These are phyloP conservation scores for Talaromyces sp. DNA, from an alignment of 2,329 filamentous ascomycete genomes.

Conservation along the genomic window DNA sequence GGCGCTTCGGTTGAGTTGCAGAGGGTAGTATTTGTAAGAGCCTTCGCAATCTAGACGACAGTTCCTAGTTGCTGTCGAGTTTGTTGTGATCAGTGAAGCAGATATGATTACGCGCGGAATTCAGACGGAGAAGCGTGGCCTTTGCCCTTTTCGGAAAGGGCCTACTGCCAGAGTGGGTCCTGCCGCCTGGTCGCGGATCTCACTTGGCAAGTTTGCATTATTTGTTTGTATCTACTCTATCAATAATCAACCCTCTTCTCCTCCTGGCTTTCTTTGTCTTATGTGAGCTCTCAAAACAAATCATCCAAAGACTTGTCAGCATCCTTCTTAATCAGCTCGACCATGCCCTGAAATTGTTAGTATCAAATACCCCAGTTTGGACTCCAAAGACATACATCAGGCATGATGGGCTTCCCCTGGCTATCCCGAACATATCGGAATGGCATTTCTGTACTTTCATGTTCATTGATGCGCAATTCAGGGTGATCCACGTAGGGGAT, in stretches of 20 bases:
- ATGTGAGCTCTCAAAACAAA: conserved; percentile 56
- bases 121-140: conserved; percentile 3
- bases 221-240: conserved; percentile 3
- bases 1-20: neutral
- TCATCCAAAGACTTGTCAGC: conserved; percentile 89
- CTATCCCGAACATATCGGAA: conserved; percentile 85
- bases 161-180: neutral
- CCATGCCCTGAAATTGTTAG: conserved; percentile 67
- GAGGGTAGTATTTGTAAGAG: neutral
- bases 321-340: conserved; percentile 88
- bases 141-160: conserved; percentile 1
- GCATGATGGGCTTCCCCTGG: conserved; percentile 82
- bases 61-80: neutral
- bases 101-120: neutral
- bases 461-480: conserved; percentile 82
- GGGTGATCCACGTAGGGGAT: conserved; percentile 84
- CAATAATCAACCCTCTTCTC: neutral
- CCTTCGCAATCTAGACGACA: neutral
- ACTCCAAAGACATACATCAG: conserved; percentile 61
- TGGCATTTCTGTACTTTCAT: conserved; percentile 95
- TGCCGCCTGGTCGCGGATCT: conserved; percentile 3
- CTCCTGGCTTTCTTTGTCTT: neutral
- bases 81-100: neutral
- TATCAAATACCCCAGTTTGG: neutral
- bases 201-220: conserved; percentile 2